These are phyloP conservation scores for Cladophialophora immunda DNA, from an alignment of 2,329 filamentous ascomycete genomes.

Conservation along the genomic window DNA sequence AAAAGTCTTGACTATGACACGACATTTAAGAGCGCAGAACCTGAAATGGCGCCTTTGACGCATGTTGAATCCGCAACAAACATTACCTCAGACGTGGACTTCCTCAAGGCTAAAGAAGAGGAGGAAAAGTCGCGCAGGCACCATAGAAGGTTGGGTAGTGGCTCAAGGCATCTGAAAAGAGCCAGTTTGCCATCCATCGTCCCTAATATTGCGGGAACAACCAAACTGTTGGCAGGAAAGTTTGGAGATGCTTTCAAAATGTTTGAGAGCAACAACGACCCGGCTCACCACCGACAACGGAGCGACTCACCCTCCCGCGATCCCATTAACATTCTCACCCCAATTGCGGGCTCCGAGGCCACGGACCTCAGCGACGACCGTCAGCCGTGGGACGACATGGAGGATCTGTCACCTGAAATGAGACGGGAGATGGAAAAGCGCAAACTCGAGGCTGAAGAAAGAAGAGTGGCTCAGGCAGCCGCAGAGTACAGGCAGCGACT, in stretches of 20 bases:
- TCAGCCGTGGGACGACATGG: slow-evolving; percentile 68
- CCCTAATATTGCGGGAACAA: slow-evolving; percentile 72
- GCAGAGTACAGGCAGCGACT: slow-evolving; percentile 85
- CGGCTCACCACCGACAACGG: slow-evolving; percentile 44
- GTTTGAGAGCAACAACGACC: slow-evolving; percentile 71
- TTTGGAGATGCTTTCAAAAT: slow-evolving; percentile 94
- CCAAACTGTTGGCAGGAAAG: slow-evolving; percentile 82
- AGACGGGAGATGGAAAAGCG: slow-evolving; percentile 86
- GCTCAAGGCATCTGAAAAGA: slow-evolving; percentile 69
- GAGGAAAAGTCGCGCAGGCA: slow-evolving; percentile 67
- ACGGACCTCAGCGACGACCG: slow-evolving; percentile 75
- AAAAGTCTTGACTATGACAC: slow-evolving; percentile 34
- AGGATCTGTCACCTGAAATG: slow-evolving; percentile 84
- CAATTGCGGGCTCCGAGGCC: slow-evolving; percentile 79
- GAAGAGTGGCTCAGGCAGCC: slow-evolving; percentile 84
- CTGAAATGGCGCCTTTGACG: slow-evolving; percentile 33
- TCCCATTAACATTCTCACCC: slow-evolving; percentile 63
- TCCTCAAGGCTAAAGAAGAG: slow-evolving; percentile 77
- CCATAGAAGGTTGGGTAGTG: slow-evolving; percentile 65
- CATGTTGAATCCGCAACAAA: slow-evolving; percentile 66
- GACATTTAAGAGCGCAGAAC: slow-evolving; percentile 35
- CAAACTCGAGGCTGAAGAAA: slow-evolving; percentile 85
- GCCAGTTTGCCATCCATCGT: slow-evolving; percentile 72
- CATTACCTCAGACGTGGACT: slow-evolving; percentile 83
- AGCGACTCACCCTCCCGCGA: slow-evolving; percentile 56